A percentile compares a stretch with the other conserved stretches of the same genome.
phyloP scores from a whole-genome alignment of 129 eudicot species.

The Pulicaria dysenterica region DNA sequence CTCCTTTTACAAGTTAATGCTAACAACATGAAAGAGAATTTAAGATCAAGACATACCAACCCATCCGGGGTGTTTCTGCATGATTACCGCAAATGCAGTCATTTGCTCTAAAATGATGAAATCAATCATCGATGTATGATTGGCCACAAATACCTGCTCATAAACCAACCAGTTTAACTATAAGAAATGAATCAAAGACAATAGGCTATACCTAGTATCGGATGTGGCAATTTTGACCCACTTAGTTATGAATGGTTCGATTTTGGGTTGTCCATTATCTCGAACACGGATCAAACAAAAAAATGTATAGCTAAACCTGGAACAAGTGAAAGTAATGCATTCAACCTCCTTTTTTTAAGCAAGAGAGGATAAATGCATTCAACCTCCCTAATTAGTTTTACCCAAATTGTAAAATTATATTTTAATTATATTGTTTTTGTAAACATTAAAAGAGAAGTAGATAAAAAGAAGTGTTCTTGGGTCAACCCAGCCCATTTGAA shows the following conservation, averaged over 20 bases:
- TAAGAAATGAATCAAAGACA: not conserved
- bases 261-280: not conserved
- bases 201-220: not conserved
- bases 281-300: not conserved
- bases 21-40: not conserved
- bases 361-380: no score
- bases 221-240: not conserved
- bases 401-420: no score
- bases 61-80: conserved; percentile 99
- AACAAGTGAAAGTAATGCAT: no score
- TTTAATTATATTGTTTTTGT: no score
- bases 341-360: no score
- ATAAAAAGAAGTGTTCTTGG: no score
- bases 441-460: no score
- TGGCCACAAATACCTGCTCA: conserved; percentile 91
- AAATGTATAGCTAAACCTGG: no score
- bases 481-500: no score
- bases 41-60: conserved; percentile 61
- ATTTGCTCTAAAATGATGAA: conserved; percentile 89
- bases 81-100: conserved; percentile 97
- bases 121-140: conserved; percentile 96
- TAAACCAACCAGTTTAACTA: conserved; percentile 5
- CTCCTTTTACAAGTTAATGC: conserved; percentile 3
- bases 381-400: no score
- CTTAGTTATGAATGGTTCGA: not conserved